A percentile compares a stretch with the other conserved stretches of the same genome.
phyloP scores from a whole-genome alignment of 768 basidiomycete species.

The Lentinula boryana region DNA sequence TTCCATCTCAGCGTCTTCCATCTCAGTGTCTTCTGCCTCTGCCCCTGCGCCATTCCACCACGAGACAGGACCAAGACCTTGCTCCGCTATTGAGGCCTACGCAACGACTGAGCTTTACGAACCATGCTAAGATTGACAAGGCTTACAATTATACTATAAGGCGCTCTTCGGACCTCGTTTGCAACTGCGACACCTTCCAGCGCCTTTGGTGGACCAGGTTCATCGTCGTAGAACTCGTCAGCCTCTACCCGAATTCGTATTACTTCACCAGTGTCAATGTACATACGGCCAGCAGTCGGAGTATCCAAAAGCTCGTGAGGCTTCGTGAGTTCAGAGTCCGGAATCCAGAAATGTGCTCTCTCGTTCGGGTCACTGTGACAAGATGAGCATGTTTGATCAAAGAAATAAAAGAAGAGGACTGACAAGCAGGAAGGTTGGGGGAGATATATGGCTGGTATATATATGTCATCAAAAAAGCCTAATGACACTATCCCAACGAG shows the following conservation, averaged over 20 bases:
- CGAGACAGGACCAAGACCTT: conserved; percentile 67
- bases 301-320: conserved; percentile 68
- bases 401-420: conserved; percentile 16
- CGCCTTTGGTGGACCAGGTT: conserved; percentile 78
- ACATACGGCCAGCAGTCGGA: conserved; percentile 62
- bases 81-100: conserved; percentile 78
- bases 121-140: neutral
- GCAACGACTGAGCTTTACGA: neutral
- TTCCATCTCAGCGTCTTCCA: conserved; percentile 24
- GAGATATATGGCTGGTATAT: conserved; percentile 72
- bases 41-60: conserved; percentile 65
- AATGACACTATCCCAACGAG: conserved; percentile 54
- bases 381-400: neutral
- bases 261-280: conserved; percentile 72
- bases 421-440: conserved; percentile 81
- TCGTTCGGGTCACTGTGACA: conserved; percentile 67
- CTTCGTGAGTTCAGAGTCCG: conserved; percentile 47
- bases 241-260: conserved; percentile 74
- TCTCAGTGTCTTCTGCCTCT: conserved; percentile 24
- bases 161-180: conserved; percentile 44
- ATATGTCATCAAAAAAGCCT: conserved; percentile 93
- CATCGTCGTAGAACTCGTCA: conserved; percentile 83
- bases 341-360: conserved; percentile 80
- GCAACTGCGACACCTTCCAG: conserved; percentile 59
- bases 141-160: conserved; percentile 68